Conservation (phyloP, 1,284 basidiomycete genomes). For the Mixia osmundae region DNA sequence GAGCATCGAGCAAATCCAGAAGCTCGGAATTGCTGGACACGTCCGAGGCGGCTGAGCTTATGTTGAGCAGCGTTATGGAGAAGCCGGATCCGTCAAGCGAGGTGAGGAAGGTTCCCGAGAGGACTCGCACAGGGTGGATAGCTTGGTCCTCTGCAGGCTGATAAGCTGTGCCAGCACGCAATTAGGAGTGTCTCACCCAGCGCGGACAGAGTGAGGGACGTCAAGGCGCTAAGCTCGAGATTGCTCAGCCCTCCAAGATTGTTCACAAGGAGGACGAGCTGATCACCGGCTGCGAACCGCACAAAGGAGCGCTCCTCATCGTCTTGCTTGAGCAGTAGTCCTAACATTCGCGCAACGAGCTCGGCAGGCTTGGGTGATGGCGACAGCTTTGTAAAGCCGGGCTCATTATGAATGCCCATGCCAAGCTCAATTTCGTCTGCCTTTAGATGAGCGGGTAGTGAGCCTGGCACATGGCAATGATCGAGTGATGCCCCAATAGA, state of each 20-base stretch:
- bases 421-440: conserved; percentile 58
- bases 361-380: conserved; percentile 30
- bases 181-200: conserved; percentile 1
- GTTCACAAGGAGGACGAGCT: conserved; percentile 32
- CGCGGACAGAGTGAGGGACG: too few relatives aligned
- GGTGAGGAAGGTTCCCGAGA: conserved; percentile 32
- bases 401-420: conserved; percentile 72
- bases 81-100: conserved; percentile 90
- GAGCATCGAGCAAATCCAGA: conserved; percentile 32
- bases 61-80: conserved; percentile 56
- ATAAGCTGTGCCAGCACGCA: conserved; percentile 36
- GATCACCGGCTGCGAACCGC: conserved; percentile 39
- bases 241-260: conserved; percentile 53
- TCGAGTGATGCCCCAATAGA: conserved; percentile 80
- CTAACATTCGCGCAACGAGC: conserved; percentile 46
- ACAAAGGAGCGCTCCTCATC: conserved; percentile 70
- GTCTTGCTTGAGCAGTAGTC: conserved; percentile 42
- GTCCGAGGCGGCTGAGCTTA: not conserved
- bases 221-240: conserved; percentile 57
- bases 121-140: conserved; percentile 18
- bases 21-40: not conserved
- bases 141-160: conserved; percentile 29
- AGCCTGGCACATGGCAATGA: conserved; percentile 48
- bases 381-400: conserved; percentile 45
- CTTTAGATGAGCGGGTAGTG: conserved; percentile 25